These are phyloP conservation scores for Breviolum minutum DNA, from an alignment of 73 alveolate genomes.

Conservation along the genomic window DNA sequence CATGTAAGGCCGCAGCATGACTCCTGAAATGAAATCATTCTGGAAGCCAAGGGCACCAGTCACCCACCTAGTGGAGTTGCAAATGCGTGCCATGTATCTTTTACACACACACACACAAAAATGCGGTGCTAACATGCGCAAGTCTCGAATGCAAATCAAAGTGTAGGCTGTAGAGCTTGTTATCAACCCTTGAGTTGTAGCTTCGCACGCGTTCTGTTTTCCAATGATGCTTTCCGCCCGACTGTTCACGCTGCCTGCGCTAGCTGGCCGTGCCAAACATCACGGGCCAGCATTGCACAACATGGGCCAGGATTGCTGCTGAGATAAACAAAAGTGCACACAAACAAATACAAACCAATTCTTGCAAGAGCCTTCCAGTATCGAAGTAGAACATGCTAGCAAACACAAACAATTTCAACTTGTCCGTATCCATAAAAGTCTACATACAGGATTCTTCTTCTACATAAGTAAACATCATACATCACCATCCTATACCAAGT, in stretches of 20 bases:
- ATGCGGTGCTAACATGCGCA: no score
- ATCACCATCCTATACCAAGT: neutral
- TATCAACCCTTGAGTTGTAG: no score
- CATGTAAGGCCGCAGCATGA: conserved; percentile 34
- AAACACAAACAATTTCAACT: no score
- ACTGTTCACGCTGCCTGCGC: conserved; percentile 12
- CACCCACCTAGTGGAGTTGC: conserved; percentile 50
- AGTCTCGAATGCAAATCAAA: no score
- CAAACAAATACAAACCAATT: no score
- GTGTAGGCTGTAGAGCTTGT: no score
- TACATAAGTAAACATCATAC: no score
- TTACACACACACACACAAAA: no score
- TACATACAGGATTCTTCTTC: neutral
- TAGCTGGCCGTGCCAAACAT: conserved; percentile 33
- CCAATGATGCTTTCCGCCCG: conserved; percentile 1
- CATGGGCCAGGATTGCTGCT: neutral
- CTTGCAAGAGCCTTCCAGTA: no score
- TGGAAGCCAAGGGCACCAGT: conserved; percentile 92
- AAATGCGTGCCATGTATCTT: neutral
- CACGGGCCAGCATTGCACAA: conserved; percentile 12
- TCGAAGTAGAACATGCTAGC: neutral
- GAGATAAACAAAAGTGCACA: no score
- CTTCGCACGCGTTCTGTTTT: no score
- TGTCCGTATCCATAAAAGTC: neutral
- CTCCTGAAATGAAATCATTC: conserved; percentile 81